Evolutionary conservation across 805 yeast species (phyloP), one percentile per base, ranked within the genome.

Genomic region (Candida boleticola): DNA sequence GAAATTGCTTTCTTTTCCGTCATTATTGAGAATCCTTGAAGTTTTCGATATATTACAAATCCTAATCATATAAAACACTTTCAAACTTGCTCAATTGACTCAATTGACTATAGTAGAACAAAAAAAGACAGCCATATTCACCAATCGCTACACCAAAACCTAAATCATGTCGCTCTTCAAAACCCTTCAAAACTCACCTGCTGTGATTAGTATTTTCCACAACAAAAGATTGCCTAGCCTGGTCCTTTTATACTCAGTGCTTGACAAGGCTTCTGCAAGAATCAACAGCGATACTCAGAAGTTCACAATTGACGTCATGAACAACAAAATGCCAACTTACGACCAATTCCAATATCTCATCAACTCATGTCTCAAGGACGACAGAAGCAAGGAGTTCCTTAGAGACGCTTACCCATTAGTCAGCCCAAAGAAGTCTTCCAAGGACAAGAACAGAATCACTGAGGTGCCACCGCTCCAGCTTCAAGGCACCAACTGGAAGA

Each of bases 101-200:
- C 10, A 23, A 23, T 23, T 23, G 27, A 23, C 27, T 11, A 23
- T 23, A 23, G 11, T 7, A 11, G 27, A 23, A 23, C 7, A n/a
- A n/a, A n/a, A n/a, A n/a, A n/a, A n/a, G n/a, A n/a, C n/a, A n/a
- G n/a, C n/a, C n/a, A n/a, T n/a, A n/a, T n/a, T n/a, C n/a, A n/a
- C n/a, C n/a, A n/a, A n/a, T n/a, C n/a, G n/a, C n/a, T n/a, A n/a
- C n/a, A n/a, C n/a, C n/a, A n/a, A n/a, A n/a, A n/a, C n/a, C n/a
- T n/a, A n/a, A n/a, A n/a, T n/a, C n/a, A 66, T 65, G 71, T 63
- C 71, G 26, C 64, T 70, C 46, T 70, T 70, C 53, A 68, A 61
- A 60, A 61, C 73, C 11, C 58, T 70, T 39, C 75, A 70, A 43
- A 53, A 57, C 53, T 57, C 69, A 9, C 73, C 74, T 5, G 71